Evolutionary conservation across 192 early-diverging fungal species (phyloP).

Genomic region (Spinellus fusiger): DNA sequence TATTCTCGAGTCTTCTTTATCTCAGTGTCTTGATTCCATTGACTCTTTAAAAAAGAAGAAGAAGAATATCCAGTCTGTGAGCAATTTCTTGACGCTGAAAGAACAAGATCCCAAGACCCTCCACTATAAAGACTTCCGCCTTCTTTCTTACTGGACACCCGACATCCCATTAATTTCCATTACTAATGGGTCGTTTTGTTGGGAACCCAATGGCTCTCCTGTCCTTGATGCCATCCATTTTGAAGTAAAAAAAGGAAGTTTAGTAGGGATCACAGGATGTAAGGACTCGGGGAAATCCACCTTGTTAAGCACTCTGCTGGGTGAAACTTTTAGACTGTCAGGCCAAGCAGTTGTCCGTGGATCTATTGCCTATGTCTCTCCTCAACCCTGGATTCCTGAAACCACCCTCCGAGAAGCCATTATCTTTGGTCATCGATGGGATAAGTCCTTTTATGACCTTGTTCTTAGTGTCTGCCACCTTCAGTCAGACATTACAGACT

Average conservation of each 20-base stretch:
- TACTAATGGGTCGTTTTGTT: slow-evolving; percentile 1
- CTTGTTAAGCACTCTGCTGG: slow-evolving; percentile 75
- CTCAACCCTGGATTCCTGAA: slow-evolving; percentile 87
- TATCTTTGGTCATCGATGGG: slow-evolving; percentile 59
- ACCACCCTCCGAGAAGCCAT: slow-evolving; percentile 65
- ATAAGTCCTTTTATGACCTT: slow-evolving; percentile 41
- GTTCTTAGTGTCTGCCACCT: slow-evolving; percentile 57
- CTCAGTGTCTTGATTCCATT: slow-evolving; percentile 35
- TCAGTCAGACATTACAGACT: slow-evolving; percentile 43
- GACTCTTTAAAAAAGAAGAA: slow-evolving; percentile 29
- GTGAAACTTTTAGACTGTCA: slow-evolving; percentile 62
- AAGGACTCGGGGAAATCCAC: slow-evolving; percentile 85
- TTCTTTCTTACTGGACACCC: slow-evolving; percentile 57
- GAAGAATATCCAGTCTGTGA: slow-evolving; percentile 36
- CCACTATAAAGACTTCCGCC: slow-evolving; percentile 50
- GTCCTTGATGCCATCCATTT: slow-evolving; percentile 39
- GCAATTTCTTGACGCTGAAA: slow-evolving; percentile 42
- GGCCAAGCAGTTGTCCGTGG: slow-evolving; percentile 61
- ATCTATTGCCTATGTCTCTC: slow-evolving; percentile 70
- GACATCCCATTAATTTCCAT: slow-evolving; percentile 26
- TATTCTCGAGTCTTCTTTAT: slow-evolving; percentile 39
- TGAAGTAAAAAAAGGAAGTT: slow-evolving; percentile 32
- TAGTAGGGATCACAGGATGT: slow-evolving; percentile 76
- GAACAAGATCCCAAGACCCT: slow-evolving; percentile 62
- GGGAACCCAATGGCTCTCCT: slow-evolving; percentile 28